Conservation (phyloP, 768 basidiomycete species). For the Russula sp. region DNA sequence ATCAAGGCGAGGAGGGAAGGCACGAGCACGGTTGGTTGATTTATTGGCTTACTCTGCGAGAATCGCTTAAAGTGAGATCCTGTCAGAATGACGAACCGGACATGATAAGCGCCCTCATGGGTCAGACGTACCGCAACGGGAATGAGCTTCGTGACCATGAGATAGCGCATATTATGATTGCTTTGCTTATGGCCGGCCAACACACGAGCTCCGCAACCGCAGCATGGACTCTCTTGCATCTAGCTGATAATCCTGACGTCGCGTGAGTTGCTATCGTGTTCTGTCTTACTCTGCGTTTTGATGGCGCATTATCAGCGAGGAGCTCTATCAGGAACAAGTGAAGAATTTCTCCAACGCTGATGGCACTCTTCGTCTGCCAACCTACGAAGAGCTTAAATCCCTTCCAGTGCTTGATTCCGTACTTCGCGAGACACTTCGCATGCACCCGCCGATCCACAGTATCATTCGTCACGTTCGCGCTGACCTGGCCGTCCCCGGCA, state of each 20-base stretch:
- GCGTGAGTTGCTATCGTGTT: conserved; percentile 45
- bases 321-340: conserved; percentile 86
- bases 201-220: conserved; percentile 93
- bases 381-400: conserved; percentile 78
- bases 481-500: conserved; percentile 74
- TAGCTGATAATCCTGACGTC: conserved; percentile 69
- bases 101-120: conserved; percentile 85
- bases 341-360: conserved; percentile 72
- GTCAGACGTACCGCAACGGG: conserved; percentile 82
- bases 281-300: conserved; percentile 1
- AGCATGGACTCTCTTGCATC: conserved; percentile 85
- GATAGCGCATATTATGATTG: conserved; percentile 98
- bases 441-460: conserved; percentile 95
- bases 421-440: conserved; percentile 88
- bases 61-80: conserved; percentile 5
- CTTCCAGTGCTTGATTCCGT: conserved; percentile 82
- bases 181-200: conserved; percentile 98
- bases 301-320: conserved; percentile 46
- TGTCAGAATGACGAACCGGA: conserved; percentile 64
- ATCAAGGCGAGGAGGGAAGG: conserved; percentile 64
- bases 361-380: conserved; percentile 71
- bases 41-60: neutral
- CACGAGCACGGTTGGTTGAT: conserved; percentile 35
- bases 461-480: conserved; percentile 90
- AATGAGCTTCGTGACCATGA: conserved; percentile 75